Evolutionary conservation across 2,329 filamentous ascomycete genomes (phyloP), one percentile per base, ranked within the genome.

Genomic region (Thermoascus crustaceus): DNA sequence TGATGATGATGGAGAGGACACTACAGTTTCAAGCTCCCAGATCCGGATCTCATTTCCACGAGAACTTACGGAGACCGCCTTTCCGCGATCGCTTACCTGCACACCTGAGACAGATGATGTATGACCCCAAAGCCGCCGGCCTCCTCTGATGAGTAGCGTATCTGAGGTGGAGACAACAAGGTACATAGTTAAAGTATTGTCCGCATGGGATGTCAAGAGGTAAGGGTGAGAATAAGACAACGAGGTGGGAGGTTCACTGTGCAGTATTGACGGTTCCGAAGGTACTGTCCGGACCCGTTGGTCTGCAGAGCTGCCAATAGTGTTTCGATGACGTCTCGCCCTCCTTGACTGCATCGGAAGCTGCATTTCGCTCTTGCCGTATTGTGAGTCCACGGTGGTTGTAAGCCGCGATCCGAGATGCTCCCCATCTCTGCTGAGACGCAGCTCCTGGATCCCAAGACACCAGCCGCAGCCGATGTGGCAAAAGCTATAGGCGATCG

Each of bases 371-470:
- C 43, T 32, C 20, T 49, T 42, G 37, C 55, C 47, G 49, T 60
- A 53, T 47, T 66, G 53, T 22, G 58, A 53, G 48, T 64, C 54
- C 40, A 60, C 54, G 4, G 62, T 61, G 18, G 56, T 63, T 14
- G 62, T 51, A 24, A 64, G 50, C 22, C 60, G 60, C 7, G 59
- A 65, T 18, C 47, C 50, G 11, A 58, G 43, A 36, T 58, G 56
- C 24, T 58, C 61, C 5, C 73, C 73, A 30, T 61, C 55, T 33
- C 57, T 57, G 21, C 60, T 61, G n/a, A 94, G 71, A 39, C 82
- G 78, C 27, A 95, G 67, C 57, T 95, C 89, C 57, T 96, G 89
- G n/a, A 96, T 76, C 2, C 87, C 88, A 10, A 94, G 74, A 5
- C 83, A 87, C 85, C 88, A 95, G 18, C 87, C 87, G 27, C 78